These are phyloP conservation scores for Corinectria fuckeliana DNA, from an alignment of 2,329 filamentous ascomycete genomes.

Conservation along the genomic window DNA sequence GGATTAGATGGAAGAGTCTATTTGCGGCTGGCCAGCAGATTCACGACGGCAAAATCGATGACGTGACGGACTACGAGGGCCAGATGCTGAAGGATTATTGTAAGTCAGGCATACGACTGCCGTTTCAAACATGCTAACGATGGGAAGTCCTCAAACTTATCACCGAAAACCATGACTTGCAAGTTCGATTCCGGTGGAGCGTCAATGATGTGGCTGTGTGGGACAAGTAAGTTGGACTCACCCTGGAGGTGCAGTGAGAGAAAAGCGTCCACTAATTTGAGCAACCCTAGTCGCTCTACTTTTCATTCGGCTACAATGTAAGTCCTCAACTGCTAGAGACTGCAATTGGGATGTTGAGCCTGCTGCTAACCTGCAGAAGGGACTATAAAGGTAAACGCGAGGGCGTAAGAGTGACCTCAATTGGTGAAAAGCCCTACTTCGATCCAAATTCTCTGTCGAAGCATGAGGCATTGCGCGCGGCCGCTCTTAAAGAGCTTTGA, in stretches of 20 bases:
- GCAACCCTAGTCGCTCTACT: conserved; percentile 18
- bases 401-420: conserved; percentile 13
- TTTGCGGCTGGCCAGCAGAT: conserved; percentile 17
- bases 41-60: conserved; percentile 8
- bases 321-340: too few species aligned
- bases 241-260: too few species aligned
- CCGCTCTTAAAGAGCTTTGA: conserved; percentile 16
- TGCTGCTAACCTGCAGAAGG: too few species aligned
- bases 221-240: conserved; percentile 20
- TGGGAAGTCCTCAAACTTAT: background rate
- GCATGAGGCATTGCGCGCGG: too few species aligned
- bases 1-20: conserved; percentile 24
- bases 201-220: conserved; percentile 4
- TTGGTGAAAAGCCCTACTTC: conserved; percentile 15
- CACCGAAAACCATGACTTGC: background rate
- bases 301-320: conserved; percentile 27
- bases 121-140: too few species aligned
- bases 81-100: conserved; percentile 20
- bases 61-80: conserved; percentile 6
- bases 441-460: conserved; percentile 9
- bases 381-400: conserved; percentile 17
- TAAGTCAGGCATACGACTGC: too few species aligned
- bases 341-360: too few species aligned
- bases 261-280: too few species aligned
- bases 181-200: background rate